Base-by-base conservation (phyloP, 1,284 basidiomycete species). In the Cutaneotrichosporon sp. region DNA sequence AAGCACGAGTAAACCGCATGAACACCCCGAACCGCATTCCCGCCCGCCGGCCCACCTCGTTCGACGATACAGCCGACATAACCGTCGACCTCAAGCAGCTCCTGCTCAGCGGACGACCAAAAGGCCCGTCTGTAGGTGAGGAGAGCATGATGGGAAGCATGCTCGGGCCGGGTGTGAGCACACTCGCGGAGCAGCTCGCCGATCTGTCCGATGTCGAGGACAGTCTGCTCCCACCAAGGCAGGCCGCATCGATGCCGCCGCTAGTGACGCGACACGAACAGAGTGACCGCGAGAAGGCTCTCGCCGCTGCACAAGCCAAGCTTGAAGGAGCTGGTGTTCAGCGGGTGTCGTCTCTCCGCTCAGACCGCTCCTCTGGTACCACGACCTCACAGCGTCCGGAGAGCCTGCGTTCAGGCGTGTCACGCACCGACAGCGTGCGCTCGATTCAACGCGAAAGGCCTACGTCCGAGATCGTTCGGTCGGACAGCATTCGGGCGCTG, bases 11-110 rank as follows among this genome's bases (percentile, higher is more conserved):
- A 47, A 30, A 61, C 64, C 8, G 49, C 51, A 9, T 38, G 38
- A 49, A 42, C 7, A 36, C 11, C 14, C 26, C 51, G 16, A 7
- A 11, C 21, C 63, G 58, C 42, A n/a, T 56, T 6, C 31, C 42
- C 1, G n/a, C 57, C 34, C 13, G 53, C 46, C 10, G 5, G 26
- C 26, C 11, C 56, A 30, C 22, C 55, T 18, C 50, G n/a, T 22
- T 18, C 31, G 30, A 31, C 59, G 53, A 55, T n/a, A 38, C 32
- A 34, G 53, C 32, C 2, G 73, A 78, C 67, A 47, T 69, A 53
- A 77, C 75, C 1, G 46, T 76, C 40, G 75, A 77, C 55, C 61
- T 80, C 4, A 66, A 67, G 22, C 72, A 72, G 52, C 51, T 80
- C 38, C 70, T 78, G 59, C 49, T 18, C 26, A 65, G 74, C 34